Evolutionary conservation across 2,329 filamentous ascomycete species (phyloP), one percentile per base, ranked within the genome.

Genomic region (Colletotrichum sp.): DNA sequence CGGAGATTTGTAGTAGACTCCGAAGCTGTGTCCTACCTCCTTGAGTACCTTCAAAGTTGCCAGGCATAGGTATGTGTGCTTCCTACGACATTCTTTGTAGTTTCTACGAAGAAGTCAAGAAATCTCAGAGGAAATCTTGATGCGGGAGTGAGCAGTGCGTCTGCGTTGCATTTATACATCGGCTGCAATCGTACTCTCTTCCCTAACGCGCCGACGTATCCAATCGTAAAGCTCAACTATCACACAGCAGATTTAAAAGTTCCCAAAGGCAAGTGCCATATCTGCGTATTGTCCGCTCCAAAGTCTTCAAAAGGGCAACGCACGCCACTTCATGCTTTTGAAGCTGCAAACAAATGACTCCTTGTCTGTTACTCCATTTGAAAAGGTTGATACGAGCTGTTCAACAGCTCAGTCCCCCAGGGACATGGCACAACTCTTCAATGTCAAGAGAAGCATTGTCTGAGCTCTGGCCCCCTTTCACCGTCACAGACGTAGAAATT

Each of bases 321-420:
- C 6, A 21, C n/a, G 10, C 6, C 18, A 48, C 1, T 52, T 12
- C n/a, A 48, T 21, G 43, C 43, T 0, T 21, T 7, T 48, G n/a
- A 21, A 21, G 2, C 18, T 13, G 43, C 18, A 48, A 48, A 21
- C 10, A 48, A 48, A 48, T 21, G 18, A 43, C 5, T n/a, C 18
- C 39, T 21, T 12, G 12, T 48, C n/a, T 6, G 10, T n/a, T 1
- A 10, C 5, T 43, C 18, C 9, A n/a, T 43, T 43, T 9, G 39
- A 12, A 48, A 48, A 48, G 18, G 9, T n/a, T n/a, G 39, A 48
- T 48, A n/a, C 39, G 2, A n/a, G 39, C 18, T 48, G 9, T 10
- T n/a, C 18, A n/a, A 48, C 5, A n/a, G 18, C 9, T n/a, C 0
- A 6, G 2, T n/a, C 5, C 9, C 9, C 3, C 9, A 21, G 2